Evolutionary conservation across 2,329 filamentous ascomycete species (phyloP).

Genomic region (Fusarium torreyae): DNA sequence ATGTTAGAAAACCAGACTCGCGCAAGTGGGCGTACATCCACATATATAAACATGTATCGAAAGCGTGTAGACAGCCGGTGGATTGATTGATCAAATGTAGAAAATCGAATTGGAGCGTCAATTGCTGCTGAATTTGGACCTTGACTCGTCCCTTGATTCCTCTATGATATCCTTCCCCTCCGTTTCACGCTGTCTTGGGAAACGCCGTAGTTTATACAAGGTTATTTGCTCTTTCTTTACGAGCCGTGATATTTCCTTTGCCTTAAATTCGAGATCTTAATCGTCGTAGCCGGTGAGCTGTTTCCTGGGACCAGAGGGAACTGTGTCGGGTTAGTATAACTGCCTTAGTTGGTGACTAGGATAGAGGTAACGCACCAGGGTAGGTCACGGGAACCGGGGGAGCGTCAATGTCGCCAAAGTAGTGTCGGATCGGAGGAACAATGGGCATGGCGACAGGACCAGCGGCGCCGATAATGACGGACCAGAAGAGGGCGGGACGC

Average conservation of each 20-base stretch:
- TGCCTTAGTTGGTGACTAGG: background rate
- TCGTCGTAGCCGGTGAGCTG: slow-evolving; percentile 74
- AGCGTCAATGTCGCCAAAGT: slow-evolving; percentile 81
- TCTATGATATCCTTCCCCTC: slow-evolving; percentile 41
- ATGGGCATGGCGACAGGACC: slow-evolving; percentile 80
- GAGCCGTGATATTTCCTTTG: slow-evolving; percentile 26
- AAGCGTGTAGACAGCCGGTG: slow-evolving; percentile 20
- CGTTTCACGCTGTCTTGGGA: slow-evolving; percentile 21
- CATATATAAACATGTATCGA: slow-evolving; percentile 33
- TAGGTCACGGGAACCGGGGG: slow-evolving; percentile 88
- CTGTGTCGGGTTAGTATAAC: slow-evolving; percentile 54
- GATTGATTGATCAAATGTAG: slow-evolving; percentile 22
- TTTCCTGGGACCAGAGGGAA: slow-evolving; percentile 72
- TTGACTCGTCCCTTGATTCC: slow-evolving; percentile 37
- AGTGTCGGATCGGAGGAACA: slow-evolving; percentile 80
- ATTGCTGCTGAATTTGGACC: slow-evolving; percentile 44
- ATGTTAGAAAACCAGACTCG: slow-evolving; percentile 40
- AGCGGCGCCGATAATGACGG: slow-evolving; percentile 78
- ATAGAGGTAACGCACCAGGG: slow-evolving; percentile 77
- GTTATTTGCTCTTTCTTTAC: slow-evolving; percentile 18
- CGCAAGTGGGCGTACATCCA: slow-evolving; percentile 30
- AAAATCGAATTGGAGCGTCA: slow-evolving; percentile 50
- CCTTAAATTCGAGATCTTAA: slow-evolving; percentile 50
- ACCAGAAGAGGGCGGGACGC: slow-evolving; percentile 93
- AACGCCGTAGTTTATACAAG: slow-evolving; percentile 52